phyloP scores from a whole-genome alignment of 208 protist species.

The Wallacemonas sp. region DNA sequence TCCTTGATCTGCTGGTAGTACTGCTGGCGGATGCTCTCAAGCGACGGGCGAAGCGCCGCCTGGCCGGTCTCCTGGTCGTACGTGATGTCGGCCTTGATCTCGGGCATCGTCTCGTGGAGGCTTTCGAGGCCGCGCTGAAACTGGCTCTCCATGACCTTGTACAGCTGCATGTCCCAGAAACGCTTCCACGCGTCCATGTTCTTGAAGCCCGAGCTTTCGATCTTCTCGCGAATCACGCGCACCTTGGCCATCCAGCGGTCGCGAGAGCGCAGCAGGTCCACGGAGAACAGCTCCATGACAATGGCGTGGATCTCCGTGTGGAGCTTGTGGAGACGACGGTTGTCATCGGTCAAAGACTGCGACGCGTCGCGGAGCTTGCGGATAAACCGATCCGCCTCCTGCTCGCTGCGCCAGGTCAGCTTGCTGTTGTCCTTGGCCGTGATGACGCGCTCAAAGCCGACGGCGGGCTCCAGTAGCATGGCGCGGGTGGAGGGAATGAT shows the following conservation, averaged over 20 bases:
- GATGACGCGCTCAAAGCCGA: constrained; percentile 92
- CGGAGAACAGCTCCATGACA: constrained; percentile 87
- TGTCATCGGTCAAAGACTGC: constrained; percentile 89
- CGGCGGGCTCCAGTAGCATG: constrained; percentile 89
- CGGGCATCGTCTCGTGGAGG: constrained; percentile 91
- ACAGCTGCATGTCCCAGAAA: constrained; percentile 98
- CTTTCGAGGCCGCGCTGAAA: constrained; percentile 94
- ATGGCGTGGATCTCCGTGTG: constrained; percentile 86
- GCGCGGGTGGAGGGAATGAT: constrained; percentile 91
- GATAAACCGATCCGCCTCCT: constrained; percentile 86
- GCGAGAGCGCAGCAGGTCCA: constrained; percentile 92
- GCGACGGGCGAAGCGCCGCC: constrained; percentile 80
- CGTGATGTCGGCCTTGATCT: constrained; percentile 93
- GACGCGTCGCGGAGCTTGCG: constrained; percentile 79
- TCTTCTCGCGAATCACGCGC: constrained; percentile 84
- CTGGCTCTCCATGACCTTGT: constrained; percentile 97
- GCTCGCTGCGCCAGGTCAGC: constrained; percentile 83
- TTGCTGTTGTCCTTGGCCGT: constrained; percentile 78
- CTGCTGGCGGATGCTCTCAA: constrained; percentile 91
- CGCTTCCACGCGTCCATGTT: constrained; percentile 93
- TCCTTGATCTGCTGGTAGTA: constrained; percentile 96
- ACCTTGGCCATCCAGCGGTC: constrained; percentile 94
- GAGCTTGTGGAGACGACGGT: constrained; percentile 92
- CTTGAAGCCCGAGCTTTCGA: constrained; percentile 83
- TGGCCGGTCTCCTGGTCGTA: constrained; percentile 85